Evolutionary conservation across 768 basidiomycete genomes (phyloP), one percentile per base, ranked within the genome.

Genomic region (Suillus hirtellus): DNA sequence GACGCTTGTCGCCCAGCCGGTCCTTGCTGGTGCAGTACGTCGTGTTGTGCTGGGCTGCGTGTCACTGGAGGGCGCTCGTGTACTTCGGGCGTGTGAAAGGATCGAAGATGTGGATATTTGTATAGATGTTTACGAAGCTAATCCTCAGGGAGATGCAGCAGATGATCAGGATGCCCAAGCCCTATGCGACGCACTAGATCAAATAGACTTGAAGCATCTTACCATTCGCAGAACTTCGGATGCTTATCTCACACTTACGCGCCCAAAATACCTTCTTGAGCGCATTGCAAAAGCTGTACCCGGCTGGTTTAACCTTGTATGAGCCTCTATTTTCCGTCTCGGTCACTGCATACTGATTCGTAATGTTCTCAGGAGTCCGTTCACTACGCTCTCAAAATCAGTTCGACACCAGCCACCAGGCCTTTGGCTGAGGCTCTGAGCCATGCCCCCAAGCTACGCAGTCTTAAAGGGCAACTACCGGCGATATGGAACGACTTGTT

Each of bases 401-500:
- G 85, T 1, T 80, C 84, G 63, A 69, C 69, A 49, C 65, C 69
- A 2, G 56, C 54, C 2, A 67, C 72, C 3, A 63, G 72, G 7
- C 63, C 68, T 14, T 80, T 69, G 64, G 76, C 78, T 21, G 64
- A 67, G 2, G 79, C 84, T 21, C 72, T 79, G 11, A 75, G 79
- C 0, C 78, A 74, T 1, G 74, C 79, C 5, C 80, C 81, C 24
- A 67, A 74, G 12, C 76, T 89, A 6, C 82, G 79, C 65, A 79
- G 76, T 2, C 78, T 89, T 60, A 75, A 79, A 62, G 84, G 87
- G 0, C 78, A 82, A 52, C 75, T 87, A 7, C 88, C 88, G 2
- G 78, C 81, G 4, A 75, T 87, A 0, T 89, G 87, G 88, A 86
- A 84, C 72, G 76, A 79, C 50, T 68, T 82, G 15, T 78, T 88